Conservation (phyloP, 2,329 filamentous ascomycete genomes). For the Aspergillus ustus region DNA sequence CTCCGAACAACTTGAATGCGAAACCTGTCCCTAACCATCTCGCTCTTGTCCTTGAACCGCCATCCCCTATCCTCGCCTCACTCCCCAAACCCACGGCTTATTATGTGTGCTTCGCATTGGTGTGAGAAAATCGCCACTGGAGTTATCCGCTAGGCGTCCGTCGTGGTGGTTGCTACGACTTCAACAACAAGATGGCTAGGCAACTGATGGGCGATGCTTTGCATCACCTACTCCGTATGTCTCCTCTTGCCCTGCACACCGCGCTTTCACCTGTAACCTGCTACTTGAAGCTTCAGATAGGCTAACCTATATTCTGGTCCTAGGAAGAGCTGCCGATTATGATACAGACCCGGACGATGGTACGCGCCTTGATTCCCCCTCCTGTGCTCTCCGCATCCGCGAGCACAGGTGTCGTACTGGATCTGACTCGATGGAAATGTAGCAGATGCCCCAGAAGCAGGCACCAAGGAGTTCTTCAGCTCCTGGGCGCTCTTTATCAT, state of each 20-base stretch:
- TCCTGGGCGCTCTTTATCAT: constrained; percentile 98
- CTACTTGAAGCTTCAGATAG: not conserved
- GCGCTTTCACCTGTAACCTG: not conserved
- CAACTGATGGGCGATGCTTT: constrained; percentile 41
- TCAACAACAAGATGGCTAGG: constrained; percentile 40
- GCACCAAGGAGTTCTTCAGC: constrained; percentile 90
- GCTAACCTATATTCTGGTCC: constrained; percentile 26
- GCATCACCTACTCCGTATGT: constrained; percentile 44
- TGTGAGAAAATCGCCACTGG: constrained; percentile 39
- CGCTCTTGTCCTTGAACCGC: not conserved
- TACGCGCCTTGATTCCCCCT: constrained; percentile 30
- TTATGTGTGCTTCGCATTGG: constrained; percentile 43
- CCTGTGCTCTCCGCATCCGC: constrained; percentile 11
- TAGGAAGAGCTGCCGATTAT: constrained; percentile 42
- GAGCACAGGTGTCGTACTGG: not conserved
- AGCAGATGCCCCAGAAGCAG: constrained; percentile 72
- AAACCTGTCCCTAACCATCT: constrained; percentile 13
- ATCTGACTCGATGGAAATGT: constrained; percentile 27
- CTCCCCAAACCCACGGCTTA: constrained; percentile 26
- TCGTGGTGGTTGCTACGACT: constrained; percentile 28
- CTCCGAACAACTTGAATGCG: constrained; percentile 5
- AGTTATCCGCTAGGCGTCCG: constrained; percentile 37
- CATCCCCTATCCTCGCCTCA: not conserved
- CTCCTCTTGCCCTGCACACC: not conserved
- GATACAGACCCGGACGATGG: constrained; percentile 46